These are phyloP conservation scores for Schizonepeta tenuifolia DNA, from an alignment of 257 asterid species.

Conservation along the genomic window DNA sequence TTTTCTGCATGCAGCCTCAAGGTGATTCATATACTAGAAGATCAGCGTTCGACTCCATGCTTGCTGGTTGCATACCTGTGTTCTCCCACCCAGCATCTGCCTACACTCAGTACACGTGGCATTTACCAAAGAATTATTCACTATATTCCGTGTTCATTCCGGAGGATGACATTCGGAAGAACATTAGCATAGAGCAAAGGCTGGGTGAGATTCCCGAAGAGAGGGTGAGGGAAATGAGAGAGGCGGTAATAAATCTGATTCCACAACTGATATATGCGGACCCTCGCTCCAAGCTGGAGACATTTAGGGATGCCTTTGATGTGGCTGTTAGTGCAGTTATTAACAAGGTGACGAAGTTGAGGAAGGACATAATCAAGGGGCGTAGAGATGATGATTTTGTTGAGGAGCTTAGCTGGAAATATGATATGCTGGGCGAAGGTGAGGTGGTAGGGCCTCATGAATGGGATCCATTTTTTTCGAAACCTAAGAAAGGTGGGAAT, in stretches of 20 bases:
- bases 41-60: conserved; percentile 85
- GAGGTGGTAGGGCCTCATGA: conserved; percentile 56
- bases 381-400: conserved; percentile 49
- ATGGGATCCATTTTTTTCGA: conserved; percentile 84
- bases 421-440: conserved; percentile 64
- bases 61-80: conserved; percentile 94
- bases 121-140: conserved; percentile 66
- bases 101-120: conserved; percentile 89
- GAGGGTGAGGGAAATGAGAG: conserved; percentile 69
- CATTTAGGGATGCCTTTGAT: conserved; percentile 79
- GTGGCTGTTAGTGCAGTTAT: conserved; percentile 76
- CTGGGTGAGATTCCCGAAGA: conserved; percentile 53
- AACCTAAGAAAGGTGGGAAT: conserved; percentile 46
- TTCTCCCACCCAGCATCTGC: conserved; percentile 93
- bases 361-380: conserved; percentile 66
- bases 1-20: conserved; percentile 85
- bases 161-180: conserved; percentile 62
- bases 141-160: conserved; percentile 72
- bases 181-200: conserved; percentile 61
- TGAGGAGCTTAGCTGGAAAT: conserved; percentile 83
- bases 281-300: conserved; percentile 70
- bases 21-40: conserved; percentile 91
- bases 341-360: conserved; percentile 66
- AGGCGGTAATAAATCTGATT: conserved; percentile 70
- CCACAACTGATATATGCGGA: conserved; percentile 79